These are phyloP conservation scores for Sophora flavescens DNA, from an alignment of 306 rosid genomes.

Conservation along the genomic window DNA sequence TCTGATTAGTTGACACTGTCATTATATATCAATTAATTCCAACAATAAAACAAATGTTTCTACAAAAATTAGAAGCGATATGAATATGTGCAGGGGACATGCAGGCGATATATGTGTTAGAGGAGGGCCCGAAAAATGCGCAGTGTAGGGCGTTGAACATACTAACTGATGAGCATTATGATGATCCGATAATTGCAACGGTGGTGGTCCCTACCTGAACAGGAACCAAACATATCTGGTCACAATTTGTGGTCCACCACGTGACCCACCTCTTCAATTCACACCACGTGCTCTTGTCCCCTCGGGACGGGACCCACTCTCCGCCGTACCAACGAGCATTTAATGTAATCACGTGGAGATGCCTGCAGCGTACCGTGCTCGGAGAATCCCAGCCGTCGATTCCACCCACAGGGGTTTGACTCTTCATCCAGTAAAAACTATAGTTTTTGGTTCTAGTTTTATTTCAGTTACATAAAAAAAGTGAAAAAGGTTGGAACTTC, in stretches of 20 bases:
- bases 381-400: constrained; percentile 47
- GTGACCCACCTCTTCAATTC: constrained; percentile 43
- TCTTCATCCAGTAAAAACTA: neutral
- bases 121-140: constrained; percentile 46
- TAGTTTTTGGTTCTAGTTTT: no score
- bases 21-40: no score
- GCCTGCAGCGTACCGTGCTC: constrained; percentile 46
- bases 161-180: constrained; percentile 48
- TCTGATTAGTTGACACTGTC: no score
- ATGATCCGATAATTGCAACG: constrained; percentile 56
- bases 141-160: constrained; percentile 19
- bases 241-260: constrained; percentile 51
- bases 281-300: constrained; percentile 58
- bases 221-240: neutral
- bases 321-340: constrained; percentile 48
- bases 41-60: neutral
- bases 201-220: constrained; percentile 20
- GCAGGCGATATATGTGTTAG: constrained; percentile 31
- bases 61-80: neutral
- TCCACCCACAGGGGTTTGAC: constrained; percentile 40
- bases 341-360: constrained; percentile 50
- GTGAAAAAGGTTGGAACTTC: neutral
- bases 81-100: constrained; percentile 10
- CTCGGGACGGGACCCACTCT: constrained; percentile 38
- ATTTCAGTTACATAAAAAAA: neutral